Conservation (phyloP, 768 basidiomycete genomes). For the Trametes punicea region DNA sequence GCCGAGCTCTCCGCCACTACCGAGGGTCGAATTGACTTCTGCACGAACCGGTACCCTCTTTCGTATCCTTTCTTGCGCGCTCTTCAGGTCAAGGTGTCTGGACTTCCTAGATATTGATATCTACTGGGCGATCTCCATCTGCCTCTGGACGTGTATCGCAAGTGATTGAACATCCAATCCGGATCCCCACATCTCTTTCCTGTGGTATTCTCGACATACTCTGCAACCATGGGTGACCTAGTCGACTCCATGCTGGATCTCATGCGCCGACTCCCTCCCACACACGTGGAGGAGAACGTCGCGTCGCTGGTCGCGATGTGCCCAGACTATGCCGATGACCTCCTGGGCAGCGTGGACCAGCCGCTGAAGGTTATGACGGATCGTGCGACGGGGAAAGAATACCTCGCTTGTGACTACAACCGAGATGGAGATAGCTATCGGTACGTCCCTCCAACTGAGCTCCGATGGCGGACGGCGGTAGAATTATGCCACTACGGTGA, state of each 20-base stretch:
- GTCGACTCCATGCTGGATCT: slow-evolving; percentile 94
- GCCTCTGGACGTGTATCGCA: no score
- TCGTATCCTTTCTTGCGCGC: no score
- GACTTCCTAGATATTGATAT: no score
- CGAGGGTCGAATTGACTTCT: no score
- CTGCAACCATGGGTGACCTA: slow-evolving; percentile 63
- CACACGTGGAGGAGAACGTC: slow-evolving; percentile 84
- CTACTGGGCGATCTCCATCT: no score
- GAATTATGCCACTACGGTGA: no score
- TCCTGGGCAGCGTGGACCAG: slow-evolving; percentile 92
- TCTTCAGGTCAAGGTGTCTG: no score
- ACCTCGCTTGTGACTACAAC: slow-evolving; percentile 92
- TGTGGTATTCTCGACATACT: no score
- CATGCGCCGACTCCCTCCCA: slow-evolving; percentile 93
- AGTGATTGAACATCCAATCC: no score
- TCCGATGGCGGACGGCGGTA: not conserved
- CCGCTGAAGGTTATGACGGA: slow-evolving; percentile 83
- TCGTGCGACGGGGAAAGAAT: slow-evolving; percentile 78
- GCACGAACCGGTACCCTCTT: no score
- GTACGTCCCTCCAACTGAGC: slow-evolving; percentile 35
- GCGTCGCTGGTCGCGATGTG: slow-evolving; percentile 74
- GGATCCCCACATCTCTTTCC: no score
- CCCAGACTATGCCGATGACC: slow-evolving; percentile 93
- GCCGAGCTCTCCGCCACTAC: no score
- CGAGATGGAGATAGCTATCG: slow-evolving; percentile 88